These are phyloP conservation scores for Aurifilum marmelostoma DNA, from an alignment of 2,329 filamentous ascomycete species.

Conservation along the genomic window DNA sequence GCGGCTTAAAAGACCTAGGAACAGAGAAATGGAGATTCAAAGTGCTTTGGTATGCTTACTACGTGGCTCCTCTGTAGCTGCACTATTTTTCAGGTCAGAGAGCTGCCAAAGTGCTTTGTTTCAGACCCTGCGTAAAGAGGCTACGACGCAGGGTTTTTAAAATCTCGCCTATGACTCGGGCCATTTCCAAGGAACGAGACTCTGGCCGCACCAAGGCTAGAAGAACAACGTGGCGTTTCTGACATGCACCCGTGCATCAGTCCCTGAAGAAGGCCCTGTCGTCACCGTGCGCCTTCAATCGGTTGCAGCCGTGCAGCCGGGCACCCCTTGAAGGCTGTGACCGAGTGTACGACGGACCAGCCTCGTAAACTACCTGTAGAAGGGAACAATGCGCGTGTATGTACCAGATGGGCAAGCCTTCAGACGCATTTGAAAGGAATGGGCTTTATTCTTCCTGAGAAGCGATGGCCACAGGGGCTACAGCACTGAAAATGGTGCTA, in stretches of 20 bases:
- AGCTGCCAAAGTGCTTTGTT: not conserved
- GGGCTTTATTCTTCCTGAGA: not conserved
- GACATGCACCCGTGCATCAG: not conserved
- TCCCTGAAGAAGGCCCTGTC: not conserved
- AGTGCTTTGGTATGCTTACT: too few species aligned
- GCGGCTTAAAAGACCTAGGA: not conserved
- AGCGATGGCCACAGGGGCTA: not conserved
- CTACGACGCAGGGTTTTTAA: not conserved
- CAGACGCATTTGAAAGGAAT: not conserved
- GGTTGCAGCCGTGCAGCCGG: not conserved
- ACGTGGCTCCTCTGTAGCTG: too few species aligned
- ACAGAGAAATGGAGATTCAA: too few species aligned
- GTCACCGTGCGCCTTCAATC: not conserved
- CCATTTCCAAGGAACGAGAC: not conserved
- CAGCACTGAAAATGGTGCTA: not conserved
- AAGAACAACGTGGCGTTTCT: conserved; percentile 1
- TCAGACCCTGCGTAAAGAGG: not conserved
- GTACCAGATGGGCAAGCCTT: not conserved
- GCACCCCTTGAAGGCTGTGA: not conserved
- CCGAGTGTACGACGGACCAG: not conserved
- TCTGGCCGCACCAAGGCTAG: not conserved
- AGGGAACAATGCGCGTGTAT: not conserved
- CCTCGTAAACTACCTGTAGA: not conserved
- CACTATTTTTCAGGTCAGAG: not conserved
- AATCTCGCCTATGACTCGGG: not conserved